These are phyloP conservation scores for Sergeia podlipaevii DNA, from an alignment of 208 protist species.

Conservation along the genomic window DNA sequence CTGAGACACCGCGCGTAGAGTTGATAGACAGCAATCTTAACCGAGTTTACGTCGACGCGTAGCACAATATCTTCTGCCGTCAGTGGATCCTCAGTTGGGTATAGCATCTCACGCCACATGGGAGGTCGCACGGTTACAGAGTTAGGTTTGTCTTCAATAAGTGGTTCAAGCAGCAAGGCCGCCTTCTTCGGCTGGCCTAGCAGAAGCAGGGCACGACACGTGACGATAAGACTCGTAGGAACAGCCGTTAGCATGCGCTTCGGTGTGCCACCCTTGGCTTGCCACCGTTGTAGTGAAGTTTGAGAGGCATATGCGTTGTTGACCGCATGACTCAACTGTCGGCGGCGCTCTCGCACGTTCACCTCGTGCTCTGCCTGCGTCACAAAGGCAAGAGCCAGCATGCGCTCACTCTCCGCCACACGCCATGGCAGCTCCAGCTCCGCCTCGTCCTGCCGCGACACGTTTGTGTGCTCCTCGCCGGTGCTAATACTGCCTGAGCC, in stretches of 20 bases:
- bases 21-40: conserved; percentile 70
- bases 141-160: conserved; percentile 77
- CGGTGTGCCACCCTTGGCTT: conserved; percentile 50
- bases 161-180: conserved; percentile 74
- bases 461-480: conserved; percentile 41
- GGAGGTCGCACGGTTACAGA: conserved; percentile 65
- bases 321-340: conserved; percentile 81
- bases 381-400: conserved; percentile 79
- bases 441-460: conserved; percentile 14
- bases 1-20: conserved; percentile 78
- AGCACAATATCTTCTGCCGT: conserved; percentile 65
- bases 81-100: conserved; percentile 39
- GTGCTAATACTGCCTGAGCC: conserved; percentile 47
- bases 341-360: conserved; percentile 65
- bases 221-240: conserved; percentile 65
- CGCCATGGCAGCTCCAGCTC: conserved; percentile 57
- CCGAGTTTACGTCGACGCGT: conserved; percentile 54
- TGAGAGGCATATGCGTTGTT: conserved; percentile 86
- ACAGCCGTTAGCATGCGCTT: conserved; percentile 73
- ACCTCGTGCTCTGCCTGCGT: conserved; percentile 84
- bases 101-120: conserved; percentile 62
- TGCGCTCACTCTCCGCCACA: conserved; percentile 79
- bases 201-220: conserved; percentile 63
- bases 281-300: conserved; percentile 72
- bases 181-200: conserved; percentile 81